Evolutionary conservation across 2,329 filamentous ascomycete genomes (phyloP).

Genomic region (Onygenales sp.): DNA sequence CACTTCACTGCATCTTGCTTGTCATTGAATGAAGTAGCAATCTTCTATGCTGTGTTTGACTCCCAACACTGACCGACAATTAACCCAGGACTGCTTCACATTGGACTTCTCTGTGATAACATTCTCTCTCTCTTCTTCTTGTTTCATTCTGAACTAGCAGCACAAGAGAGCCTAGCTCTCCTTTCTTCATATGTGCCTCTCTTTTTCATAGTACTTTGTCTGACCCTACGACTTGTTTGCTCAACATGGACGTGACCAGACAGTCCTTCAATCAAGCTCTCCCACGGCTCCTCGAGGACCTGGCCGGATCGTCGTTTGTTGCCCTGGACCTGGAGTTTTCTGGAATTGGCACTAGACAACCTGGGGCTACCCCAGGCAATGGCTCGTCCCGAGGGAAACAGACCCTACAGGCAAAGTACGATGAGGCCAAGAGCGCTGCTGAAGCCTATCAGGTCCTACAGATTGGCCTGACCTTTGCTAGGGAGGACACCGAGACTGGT

Average conservation of each 20-base stretch:
- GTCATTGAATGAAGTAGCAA: background rate
- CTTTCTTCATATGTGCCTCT: background rate
- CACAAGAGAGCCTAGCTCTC: background rate
- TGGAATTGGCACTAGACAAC: conserved; percentile 44
- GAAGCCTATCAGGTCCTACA: conserved; percentile 57
- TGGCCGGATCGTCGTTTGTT: conserved; percentile 52
- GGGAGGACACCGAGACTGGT: conserved; percentile 45
- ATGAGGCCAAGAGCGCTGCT: conserved; percentile 50
- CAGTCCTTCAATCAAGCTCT: conserved; percentile 41
- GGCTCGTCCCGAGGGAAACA: conserved; percentile 31
- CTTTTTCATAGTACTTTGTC: background rate
- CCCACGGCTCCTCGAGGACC: conserved; percentile 46
- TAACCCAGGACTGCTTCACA: background rate
- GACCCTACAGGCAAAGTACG: conserved; percentile 51
- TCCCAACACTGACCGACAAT: background rate
- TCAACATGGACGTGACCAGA: conserved; percentile 49
- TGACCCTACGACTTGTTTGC: background rate
- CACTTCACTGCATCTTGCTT: too few relatives aligned
- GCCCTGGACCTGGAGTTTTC: conserved; percentile 59
- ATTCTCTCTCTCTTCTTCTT: background rate
- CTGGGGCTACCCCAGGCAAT: conserved; percentile 13
- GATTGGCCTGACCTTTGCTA: conserved; percentile 57
- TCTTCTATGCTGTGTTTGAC: background rate
- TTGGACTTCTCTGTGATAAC: background rate
- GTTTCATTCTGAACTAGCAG: background rate